Percentiles rank a stretch among this genome's conserved stretches.
phyloP scores from a whole-genome alignment of 164 flowering plant species.

The Magnolia sinica region DNA sequence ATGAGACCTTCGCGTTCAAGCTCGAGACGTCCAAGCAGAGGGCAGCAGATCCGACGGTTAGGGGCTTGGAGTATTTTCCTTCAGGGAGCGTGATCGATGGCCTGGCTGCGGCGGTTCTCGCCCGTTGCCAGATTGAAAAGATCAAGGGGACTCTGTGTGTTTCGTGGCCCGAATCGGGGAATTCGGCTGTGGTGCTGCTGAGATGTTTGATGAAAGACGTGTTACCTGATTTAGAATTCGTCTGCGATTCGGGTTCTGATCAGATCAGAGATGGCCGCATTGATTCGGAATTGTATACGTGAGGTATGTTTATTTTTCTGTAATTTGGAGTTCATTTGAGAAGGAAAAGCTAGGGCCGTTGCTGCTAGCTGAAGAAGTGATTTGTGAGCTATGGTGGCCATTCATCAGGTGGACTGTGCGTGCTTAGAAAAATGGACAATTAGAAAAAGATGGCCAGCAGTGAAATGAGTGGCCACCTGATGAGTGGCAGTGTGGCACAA shows the following conservation, averaged over 20 bases:
- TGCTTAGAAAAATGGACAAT: no score
- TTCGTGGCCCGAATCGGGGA: constrained; percentile 16
- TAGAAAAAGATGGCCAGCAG: no score
- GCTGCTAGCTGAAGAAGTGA: no score
- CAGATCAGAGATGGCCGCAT: constrained; percentile 5
- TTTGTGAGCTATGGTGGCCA: no score
- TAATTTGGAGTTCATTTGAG: no score
- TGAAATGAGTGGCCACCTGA: no score
- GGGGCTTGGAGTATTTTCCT: constrained; percentile 10
- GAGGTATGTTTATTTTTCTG: background rate
- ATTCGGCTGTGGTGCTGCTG: constrained; percentile 9
- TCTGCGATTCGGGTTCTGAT: background rate
- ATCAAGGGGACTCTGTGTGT: constrained; percentile 15
- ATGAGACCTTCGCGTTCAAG: constrained; percentile 16
- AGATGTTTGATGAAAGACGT: constrained; percentile 8
- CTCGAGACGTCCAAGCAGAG: constrained; percentile 22
- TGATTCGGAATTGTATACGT: constrained; percentile 15
- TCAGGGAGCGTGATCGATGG: constrained; percentile 22
- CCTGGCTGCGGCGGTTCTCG: constrained; percentile 13
- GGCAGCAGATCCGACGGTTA: background rate
- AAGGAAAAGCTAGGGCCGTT: no score
- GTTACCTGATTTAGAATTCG: background rate
- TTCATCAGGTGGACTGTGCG: no score
- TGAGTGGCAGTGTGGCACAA: no score
- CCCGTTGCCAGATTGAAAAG: constrained; percentile 13